Evolutionary conservation across 352 stramenopile genomes (phyloP), one percentile per base, ranked within the genome.

Genomic region (Pythium aquatile): DNA sequence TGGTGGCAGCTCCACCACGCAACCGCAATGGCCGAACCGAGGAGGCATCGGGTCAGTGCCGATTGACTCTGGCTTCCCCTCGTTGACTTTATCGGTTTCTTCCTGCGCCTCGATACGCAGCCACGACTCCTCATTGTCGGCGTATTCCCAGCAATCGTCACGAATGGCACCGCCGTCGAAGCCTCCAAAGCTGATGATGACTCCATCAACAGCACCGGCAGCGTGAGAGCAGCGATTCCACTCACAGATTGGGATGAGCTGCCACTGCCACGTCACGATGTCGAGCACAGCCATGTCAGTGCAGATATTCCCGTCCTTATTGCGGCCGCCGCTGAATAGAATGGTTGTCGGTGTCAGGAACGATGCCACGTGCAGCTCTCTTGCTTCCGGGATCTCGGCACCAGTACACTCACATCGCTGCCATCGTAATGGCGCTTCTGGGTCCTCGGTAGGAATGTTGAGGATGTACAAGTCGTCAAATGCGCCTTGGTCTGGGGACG

Each of bases 381-480:
- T 54, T 0, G 76, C 70, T 49, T 83, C 76, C 0, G 77, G 76
- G 0, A 68, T 54, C 33, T 85, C 66, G 0, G 47, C 9, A 0
- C 55, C 54, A 2, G 1, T 26, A n/a, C 65, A 24, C 4, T 46
- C 56, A 1, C 73, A 17, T 30, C 72, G 77, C 47, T 85, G 69
- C 78, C 74, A 87, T 17, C 58, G 57, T 11, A 65, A 6, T 4
- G 66, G 55, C 3, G 56, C 66, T 29, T 62, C 61, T 3, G 9
- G 6, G 16, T 72, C 55, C 2, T 68, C 51, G 5, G 58, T 48
- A 14, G 70, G 61, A 32, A 79, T 63, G n/a, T 78, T 61, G 7
- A 93, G 69, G n/a, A 89, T 59, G 49, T 76, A 87, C 1, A 83
- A 54, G 20, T 93, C 83, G 54, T 65, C 71, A 46, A 83, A 85